A percentile compares a stretch with the other conserved stretches of the same genome.
phyloP scores from a whole-genome alignment of 257 asterid species.

The Coffea eugenioides region DNA sequence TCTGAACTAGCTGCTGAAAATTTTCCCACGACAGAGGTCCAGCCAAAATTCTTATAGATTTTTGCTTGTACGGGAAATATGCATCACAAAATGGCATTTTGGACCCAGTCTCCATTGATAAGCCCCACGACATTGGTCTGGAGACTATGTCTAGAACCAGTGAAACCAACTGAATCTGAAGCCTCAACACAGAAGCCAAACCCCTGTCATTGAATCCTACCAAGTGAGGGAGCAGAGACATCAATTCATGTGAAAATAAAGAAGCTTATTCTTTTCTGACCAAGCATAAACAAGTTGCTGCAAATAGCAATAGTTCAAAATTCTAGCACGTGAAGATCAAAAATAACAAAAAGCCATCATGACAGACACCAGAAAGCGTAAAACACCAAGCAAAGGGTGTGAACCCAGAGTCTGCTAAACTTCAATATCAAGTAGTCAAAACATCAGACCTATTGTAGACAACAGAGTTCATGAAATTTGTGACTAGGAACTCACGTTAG shows the following conservation, averaged over 20 bases:
- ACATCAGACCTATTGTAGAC: neutral
- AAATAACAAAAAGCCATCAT: neutral
- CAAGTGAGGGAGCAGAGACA: slow-evolving; percentile 23
- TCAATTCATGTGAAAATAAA: neutral
- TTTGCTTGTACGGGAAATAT: slow-evolving; percentile 58
- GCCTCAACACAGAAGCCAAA: slow-evolving; percentile 64
- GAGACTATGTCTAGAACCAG: slow-evolving; percentile 58
- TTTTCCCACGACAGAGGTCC: slow-evolving; percentile 55
- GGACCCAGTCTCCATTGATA: slow-evolving; percentile 60
- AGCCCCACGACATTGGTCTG: slow-evolving; percentile 83
- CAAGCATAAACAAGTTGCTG: neutral
- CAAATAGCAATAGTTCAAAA: neutral
- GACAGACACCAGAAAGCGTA: neutral
- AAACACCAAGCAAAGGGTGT: neutral
- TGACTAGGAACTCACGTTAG: slow-evolving; percentile 46
- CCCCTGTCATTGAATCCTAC: slow-evolving; percentile 69
- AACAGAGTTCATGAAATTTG: slow-evolving; percentile 10
- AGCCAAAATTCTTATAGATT: slow-evolving; percentile 42
- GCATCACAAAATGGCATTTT: slow-evolving; percentile 67
- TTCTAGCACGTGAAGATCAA: neutral
- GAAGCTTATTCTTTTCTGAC: neutral
- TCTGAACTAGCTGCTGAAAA: slow-evolving; percentile 48
- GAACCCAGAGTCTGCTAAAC: neutral
- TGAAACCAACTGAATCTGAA: slow-evolving; percentile 51
- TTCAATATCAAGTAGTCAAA: neutral